Base-by-base conservation (phyloP, 768 basidiomycete genomes). In the Amanita pallidorosea region DNA sequence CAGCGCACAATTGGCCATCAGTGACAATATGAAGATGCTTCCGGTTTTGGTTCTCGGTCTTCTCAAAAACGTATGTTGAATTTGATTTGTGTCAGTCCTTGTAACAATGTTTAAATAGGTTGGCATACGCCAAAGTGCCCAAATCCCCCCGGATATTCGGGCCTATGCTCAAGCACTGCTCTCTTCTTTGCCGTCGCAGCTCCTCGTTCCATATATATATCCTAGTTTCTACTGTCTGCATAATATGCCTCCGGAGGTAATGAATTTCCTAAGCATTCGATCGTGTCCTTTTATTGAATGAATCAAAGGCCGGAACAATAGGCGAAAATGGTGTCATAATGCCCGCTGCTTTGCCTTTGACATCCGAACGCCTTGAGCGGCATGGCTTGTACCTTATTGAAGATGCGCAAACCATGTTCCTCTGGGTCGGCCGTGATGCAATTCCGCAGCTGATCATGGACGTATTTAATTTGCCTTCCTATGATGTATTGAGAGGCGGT, bases 351-450 rank as follows among this genome's bases (percentile, higher is more conserved):
- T 72, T 96, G 4, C 94, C 95, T 22, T 78, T 93, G 52, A 94
- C 93, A 1, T 92, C 90, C n/a, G 95, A 98, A 66, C 77, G 92
- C 35, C 72, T 99, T 48, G 94, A 97, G 66, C 75, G 94, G 45
- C 93, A 98, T 59, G 96, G 96, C 52, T 73, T 99, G 49, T 97
- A 85, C 80, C 67, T 99, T 55, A 96, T 99, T 57, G 96, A 98
- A 66, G 95, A 98, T 64, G 89, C 88, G 1, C 96, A 98, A 66
- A 94, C 88, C 18, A 89, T 99, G 61, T 98, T 99, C 81, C 74
- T 98, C 44, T 98, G 91, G 86, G 81, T 99, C 45, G 96, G 96
- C n/a, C 82, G 93, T 27, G 95, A 98, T 63, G 92, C 96, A 7
- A 92, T 98, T n/a, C 90, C 94, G 8, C 88, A 94, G 61, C 79